Percentiles rank a stretch among this genome's conserved stretches.
These are phyloP conservation scores for Dichotomocladium elegans DNA, from an alignment of 371 early-diverging fungal species.

Conservation along the genomic window DNA sequence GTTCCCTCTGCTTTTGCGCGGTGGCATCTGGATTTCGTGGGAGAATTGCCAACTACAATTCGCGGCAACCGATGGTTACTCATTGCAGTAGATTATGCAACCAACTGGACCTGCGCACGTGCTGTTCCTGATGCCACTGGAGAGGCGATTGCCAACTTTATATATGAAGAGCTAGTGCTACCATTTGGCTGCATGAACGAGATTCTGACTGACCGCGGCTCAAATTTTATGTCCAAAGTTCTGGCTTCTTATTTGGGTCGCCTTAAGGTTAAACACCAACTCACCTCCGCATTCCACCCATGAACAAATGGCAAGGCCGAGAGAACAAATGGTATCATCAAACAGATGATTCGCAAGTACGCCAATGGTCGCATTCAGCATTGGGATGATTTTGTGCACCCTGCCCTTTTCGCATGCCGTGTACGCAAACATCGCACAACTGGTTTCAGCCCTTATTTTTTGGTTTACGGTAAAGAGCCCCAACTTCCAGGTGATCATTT, in stretches of 20 bases:
- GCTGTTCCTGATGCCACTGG: conserved; percentile 28
- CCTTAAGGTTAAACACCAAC: no score
- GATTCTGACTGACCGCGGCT: conserved; percentile 19
- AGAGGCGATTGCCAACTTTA: conserved; percentile 9
- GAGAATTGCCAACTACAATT: conserved; percentile 14
- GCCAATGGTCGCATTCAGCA: not conserved
- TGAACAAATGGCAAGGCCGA: no score
- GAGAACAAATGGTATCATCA: no score
- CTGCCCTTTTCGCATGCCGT: conserved; percentile 12
- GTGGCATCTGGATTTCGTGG: conserved; percentile 28
- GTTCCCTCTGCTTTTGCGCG: conserved; percentile 6
- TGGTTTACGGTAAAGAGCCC: not conserved
- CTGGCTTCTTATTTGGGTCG: not conserved
- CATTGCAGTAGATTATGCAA: conserved; percentile 34
- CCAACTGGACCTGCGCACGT: no score
- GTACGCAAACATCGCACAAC: conserved; percentile 10
- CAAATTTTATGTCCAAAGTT: conserved; percentile 13
- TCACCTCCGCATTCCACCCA: conserved; percentile 20
- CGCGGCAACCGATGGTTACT: conserved; percentile 17
- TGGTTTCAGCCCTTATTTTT: no score
- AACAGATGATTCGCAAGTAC: conserved; percentile 2
- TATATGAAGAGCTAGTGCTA: conserved; percentile 26
- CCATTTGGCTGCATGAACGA: conserved; percentile 25
- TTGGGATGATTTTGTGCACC: conserved; percentile 6
- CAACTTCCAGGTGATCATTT: not conserved